Conservation (phyloP, 805 yeast genomes). For the Zygoascus flipseniorum region DNA sequence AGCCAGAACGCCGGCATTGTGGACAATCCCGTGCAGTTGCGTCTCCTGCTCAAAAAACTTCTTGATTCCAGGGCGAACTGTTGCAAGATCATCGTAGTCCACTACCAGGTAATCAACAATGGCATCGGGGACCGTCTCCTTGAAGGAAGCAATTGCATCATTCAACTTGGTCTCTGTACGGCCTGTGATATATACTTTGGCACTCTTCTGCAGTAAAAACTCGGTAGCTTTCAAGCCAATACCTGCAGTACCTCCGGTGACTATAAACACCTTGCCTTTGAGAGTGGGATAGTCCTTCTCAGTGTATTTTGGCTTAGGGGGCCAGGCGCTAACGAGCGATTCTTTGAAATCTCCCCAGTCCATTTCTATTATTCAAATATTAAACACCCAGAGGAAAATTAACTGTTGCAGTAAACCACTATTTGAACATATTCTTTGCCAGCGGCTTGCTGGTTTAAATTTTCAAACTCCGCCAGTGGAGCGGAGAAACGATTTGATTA, state of each 20-base stretch:
- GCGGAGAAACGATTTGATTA: too few species aligned
- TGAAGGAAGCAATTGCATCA: neutral
- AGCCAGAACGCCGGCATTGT: conserved; percentile 40
- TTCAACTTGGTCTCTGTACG: conserved; percentile 18
- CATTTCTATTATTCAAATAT: neutral
- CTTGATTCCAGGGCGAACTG: conserved; percentile 33
- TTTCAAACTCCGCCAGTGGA: too few species aligned
- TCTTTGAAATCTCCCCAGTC: neutral
- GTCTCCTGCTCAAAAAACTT: conserved; percentile 23
- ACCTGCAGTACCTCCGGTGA: conserved; percentile 22
- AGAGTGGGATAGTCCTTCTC: conserved; percentile 28
- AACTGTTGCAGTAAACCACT: too few species aligned
- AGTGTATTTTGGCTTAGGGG: conserved; percentile 12
- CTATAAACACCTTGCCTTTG: conserved; percentile 11
- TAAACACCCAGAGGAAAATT: too few species aligned
- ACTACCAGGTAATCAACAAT: neutral
- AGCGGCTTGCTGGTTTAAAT: too few species aligned
- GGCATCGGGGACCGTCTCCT: neutral
- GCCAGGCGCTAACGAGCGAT: neutral
- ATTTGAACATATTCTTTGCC: too few species aligned
- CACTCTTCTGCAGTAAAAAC: conserved; percentile 26
- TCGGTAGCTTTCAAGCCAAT: conserved; percentile 27
- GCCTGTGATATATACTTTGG: conserved; percentile 32
- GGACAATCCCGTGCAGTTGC: conserved; percentile 31
- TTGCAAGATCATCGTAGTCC: conserved; percentile 32